Percentiles rank a stretch among this genome's conserved stretches.
Conservation (phyloP, 2,329 filamentous ascomycete genomes). For the Alternaria alternata region DNA sequence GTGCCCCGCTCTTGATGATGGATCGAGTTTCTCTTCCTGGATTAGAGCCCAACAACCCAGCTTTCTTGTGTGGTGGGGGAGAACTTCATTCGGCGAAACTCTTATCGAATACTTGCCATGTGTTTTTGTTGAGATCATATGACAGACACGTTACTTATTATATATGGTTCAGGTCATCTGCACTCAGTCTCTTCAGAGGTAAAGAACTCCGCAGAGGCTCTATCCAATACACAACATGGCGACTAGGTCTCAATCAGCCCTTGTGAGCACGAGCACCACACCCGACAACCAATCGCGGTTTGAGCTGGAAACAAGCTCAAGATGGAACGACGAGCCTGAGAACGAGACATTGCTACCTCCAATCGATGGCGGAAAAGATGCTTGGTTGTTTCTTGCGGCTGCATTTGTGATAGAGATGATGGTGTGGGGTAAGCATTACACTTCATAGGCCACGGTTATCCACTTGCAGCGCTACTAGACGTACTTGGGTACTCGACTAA, state of each 20-base stretch:
- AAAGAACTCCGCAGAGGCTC: not conserved
- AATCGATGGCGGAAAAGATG: conserved; percentile 60
- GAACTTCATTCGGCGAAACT: not conserved
- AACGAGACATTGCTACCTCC: conserved; percentile 48
- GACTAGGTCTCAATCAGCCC: conserved; percentile 2
- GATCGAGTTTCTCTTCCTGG: conserved; percentile 3
- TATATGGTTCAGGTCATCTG: not conserved
- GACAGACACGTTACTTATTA: not conserved
- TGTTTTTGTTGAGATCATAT: not conserved
- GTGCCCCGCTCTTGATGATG: conserved; percentile 7
- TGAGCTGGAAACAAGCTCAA: conserved; percentile 9
- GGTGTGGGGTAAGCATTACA: conserved; percentile 53
- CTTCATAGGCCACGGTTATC: not conserved
- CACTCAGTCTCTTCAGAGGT: not conserved
- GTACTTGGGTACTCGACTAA: conserved; percentile 3
- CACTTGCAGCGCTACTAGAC: not conserved
- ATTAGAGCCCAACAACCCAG: not conserved
- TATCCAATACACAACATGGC: not conserved
- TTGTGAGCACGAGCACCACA: not conserved
- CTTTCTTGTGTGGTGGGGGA: not conserved
- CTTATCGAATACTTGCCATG: not conserved
- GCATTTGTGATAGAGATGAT: conserved; percentile 61
- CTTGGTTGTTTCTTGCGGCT: conserved; percentile 61
- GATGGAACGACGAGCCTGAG: conserved; percentile 15
- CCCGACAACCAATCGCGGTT: conserved; percentile 5